phyloP scores from a whole-genome alignment of 2,329 filamentous ascomycete species.

The Lecanicillium sp. region DNA sequence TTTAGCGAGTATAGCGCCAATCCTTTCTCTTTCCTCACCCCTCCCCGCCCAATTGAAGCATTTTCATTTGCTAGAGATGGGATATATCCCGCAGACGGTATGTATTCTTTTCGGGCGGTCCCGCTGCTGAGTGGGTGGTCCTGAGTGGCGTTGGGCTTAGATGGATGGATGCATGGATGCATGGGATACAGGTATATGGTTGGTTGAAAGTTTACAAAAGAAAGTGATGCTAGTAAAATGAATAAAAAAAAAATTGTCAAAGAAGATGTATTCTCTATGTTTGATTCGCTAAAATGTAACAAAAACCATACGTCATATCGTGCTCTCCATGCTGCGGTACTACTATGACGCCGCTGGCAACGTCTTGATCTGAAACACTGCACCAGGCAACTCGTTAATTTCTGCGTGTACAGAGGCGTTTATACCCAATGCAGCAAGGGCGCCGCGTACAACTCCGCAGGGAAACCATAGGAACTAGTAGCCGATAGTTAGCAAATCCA shows the following conservation, averaged over 20 bases:
- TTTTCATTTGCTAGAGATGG: too few species aligned
- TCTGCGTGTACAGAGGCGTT: constrained; percentile 88
- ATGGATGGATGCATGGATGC: too few species aligned
- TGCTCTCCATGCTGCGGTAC: not conserved
- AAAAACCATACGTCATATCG: constrained; percentile 2
- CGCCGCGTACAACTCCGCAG: constrained; percentile 83
- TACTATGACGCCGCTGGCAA: constrained; percentile 55
- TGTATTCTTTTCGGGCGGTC: too few species aligned
- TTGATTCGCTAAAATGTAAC: not conserved
- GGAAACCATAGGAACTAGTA: constrained; percentile 93
- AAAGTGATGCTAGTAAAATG: not conserved
- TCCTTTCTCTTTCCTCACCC: too few species aligned
- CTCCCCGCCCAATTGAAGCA: too few species aligned
- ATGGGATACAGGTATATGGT: too few species aligned
- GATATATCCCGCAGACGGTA: too few species aligned
- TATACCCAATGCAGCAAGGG: constrained; percentile 86
- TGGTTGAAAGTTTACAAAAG: too few species aligned
- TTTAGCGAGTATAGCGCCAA: constrained; percentile 1
- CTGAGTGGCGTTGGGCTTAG: too few species aligned
- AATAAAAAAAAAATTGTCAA: constrained; percentile 1
- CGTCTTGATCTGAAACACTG: constrained; percentile 94
- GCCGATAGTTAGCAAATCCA: too few species aligned
- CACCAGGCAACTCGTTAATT: constrained; percentile 74
- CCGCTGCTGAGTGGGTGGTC: too few species aligned
- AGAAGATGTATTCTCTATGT: too few species aligned